A percentile compares a stretch with the other conserved stretches of the same genome.
phyloP scores from a whole-genome alignment of 164 flowering plant species.

The Kalanchoe fedtschenkoi region DNA sequence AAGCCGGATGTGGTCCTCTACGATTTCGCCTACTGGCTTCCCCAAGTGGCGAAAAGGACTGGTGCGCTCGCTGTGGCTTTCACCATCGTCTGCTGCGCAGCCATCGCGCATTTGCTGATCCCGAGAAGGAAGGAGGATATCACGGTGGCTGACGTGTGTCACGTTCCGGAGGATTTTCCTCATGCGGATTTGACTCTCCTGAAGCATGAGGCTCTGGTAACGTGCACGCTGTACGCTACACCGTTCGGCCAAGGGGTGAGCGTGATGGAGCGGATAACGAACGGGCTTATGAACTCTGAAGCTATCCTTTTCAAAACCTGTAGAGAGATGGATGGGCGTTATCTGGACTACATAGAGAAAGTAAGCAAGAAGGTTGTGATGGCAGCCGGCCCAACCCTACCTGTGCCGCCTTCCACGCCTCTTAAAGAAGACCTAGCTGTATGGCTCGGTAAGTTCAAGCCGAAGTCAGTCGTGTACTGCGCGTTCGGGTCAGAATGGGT shows the following conservation, averaged over 20 bases:
- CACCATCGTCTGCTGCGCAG: neutral
- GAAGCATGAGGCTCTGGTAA: neutral
- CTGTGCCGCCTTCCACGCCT: neutral
- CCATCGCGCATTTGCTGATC: neutral
- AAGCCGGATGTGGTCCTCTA: neutral
- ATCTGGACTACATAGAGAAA: neutral
- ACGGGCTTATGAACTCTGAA: neutral
- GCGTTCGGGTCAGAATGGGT: conserved; percentile 14
- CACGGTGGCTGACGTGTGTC: neutral
- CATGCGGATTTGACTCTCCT: neutral
- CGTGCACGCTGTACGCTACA: neutral
- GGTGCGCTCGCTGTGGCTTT: neutral
- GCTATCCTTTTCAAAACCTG: neutral
- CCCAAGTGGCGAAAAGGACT: neutral
- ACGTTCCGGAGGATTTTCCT: neutral
- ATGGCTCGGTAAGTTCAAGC: conserved; percentile 9
- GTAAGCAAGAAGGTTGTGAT: neutral
- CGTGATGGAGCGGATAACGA: neutral
- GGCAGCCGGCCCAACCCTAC: neutral
- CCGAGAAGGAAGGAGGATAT: neutral
- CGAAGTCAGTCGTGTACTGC: too few relatives aligned
- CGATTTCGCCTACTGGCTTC: neutral
- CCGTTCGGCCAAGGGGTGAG: neutral
- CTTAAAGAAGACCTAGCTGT: neutral
- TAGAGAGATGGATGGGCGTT: neutral